Evolutionary conservation across 208 protist species (phyloP).

Genomic region (Trypanosoma congolense): DNA sequence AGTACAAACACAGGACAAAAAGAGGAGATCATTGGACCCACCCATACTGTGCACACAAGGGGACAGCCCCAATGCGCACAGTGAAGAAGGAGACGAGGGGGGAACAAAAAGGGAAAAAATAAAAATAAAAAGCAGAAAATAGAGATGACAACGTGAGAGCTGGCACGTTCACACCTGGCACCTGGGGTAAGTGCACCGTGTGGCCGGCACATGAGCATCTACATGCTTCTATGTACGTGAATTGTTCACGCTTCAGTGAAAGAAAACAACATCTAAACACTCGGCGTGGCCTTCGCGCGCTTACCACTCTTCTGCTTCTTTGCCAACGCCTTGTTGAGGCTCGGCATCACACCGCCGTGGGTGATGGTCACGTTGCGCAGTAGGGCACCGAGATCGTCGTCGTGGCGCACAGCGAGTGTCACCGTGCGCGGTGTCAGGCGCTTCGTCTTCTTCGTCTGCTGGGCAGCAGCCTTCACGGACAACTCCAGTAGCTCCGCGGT

Average conservation of each 20-base stretch:
- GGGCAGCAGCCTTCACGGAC: conserved; percentile 69
- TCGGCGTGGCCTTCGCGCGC: conserved; percentile 47
- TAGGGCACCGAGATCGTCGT: conserved; percentile 65
- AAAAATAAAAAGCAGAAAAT: conserved; percentile 15
- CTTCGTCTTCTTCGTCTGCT: conserved; percentile 61
- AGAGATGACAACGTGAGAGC: conserved; percentile 8
- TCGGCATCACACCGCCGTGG: conserved; percentile 76
- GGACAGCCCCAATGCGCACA: too few relatives aligned
- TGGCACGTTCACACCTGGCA: background rate
- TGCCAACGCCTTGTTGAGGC: conserved; percentile 67
- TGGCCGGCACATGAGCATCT: background rate
- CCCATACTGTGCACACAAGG: too few relatives aligned
- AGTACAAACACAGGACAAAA: too few relatives aligned
- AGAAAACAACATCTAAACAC: conserved; percentile 25
- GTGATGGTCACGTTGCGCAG: conserved; percentile 74
- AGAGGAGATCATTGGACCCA: too few relatives aligned
- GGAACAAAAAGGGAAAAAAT: too few relatives aligned
- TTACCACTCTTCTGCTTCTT: conserved; percentile 80
- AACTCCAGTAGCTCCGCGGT: conserved; percentile 82
- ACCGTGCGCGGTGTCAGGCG: conserved; percentile 70
- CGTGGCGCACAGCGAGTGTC: conserved; percentile 74
- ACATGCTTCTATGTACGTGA: conserved; percentile 2
- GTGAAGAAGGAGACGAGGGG: too few relatives aligned
- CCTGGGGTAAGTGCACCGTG: background rate
- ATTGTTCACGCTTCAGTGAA: background rate